These are phyloP conservation scores for Mycena pura DNA, from an alignment of 768 basidiomycete species.

Conservation along the genomic window DNA sequence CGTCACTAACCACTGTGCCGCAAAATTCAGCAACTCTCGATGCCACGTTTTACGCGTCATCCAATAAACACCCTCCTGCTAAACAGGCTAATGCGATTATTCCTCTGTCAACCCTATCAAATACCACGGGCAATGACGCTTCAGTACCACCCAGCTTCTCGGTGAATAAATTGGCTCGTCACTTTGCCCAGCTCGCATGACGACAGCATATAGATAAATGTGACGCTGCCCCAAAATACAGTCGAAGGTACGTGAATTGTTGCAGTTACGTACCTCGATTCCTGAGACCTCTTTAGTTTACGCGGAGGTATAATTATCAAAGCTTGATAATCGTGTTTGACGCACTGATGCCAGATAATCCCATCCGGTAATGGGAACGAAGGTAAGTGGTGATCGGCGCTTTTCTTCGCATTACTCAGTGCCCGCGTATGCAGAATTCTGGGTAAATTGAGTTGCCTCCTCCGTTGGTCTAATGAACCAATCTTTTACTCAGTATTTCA, in stretches of 20 bases:
- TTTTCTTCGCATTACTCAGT: neutral
- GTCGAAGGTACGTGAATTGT: constrained; percentile 38
- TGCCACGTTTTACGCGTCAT: constrained; percentile 76
- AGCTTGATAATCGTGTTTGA: neutral
- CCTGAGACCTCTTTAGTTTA: constrained; percentile 8
- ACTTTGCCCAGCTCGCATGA: neutral
- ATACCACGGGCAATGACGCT: constrained; percentile 72
- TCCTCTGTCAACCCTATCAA: constrained; percentile 69
- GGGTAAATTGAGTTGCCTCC: constrained; percentile 50
- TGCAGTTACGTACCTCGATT: neutral
- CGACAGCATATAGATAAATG: constrained; percentile 53
- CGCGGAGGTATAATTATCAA: constrained; percentile 8
- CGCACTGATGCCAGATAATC: constrained; percentile 55
- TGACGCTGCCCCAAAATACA: constrained; percentile 74
- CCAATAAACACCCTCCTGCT: constrained; percentile 60
- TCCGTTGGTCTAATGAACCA: neutral
- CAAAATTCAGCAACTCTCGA: constrained; percentile 59
- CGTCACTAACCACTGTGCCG: neutral
- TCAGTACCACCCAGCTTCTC: constrained; percentile 79
- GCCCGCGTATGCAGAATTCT: constrained; percentile 58
- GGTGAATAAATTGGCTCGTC: constrained; percentile 39
- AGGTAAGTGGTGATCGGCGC: constrained; percentile 6
- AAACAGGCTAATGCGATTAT: constrained; percentile 69
- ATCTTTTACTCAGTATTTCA: constrained; percentile 65
- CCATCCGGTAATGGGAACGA: constrained; percentile 65